A percentile compares a stretch with the other conserved stretches of the same genome.
Evolutionary conservation across 345 rosid genomes (phyloP).

Genomic region (Melastoma malabathricum): DNA sequence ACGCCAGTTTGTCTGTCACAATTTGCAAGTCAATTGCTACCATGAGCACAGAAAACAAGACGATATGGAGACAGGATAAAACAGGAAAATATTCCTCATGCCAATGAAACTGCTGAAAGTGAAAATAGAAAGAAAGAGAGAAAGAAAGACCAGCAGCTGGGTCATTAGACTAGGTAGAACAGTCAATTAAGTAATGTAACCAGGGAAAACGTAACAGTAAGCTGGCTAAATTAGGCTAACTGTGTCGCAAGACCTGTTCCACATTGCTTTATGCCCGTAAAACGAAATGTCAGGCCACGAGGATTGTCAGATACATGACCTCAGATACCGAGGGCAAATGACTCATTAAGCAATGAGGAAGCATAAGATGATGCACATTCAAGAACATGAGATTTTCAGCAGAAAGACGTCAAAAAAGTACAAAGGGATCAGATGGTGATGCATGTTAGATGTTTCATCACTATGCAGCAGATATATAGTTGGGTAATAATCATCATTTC

Average conservation of each 20-base stretch:
- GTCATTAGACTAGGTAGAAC: background rate
- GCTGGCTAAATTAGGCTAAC: constrained; percentile 34
- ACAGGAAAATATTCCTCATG: background rate
- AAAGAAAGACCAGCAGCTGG: background rate
- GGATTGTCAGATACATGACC: constrained; percentile 25
- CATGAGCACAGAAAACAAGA: background rate
- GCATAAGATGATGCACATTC: background rate
- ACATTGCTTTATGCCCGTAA: constrained; percentile 47
- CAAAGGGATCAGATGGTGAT: constrained; percentile 81
- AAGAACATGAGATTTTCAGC: too few species aligned
- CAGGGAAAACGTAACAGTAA: constrained; percentile 58
- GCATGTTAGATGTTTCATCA: constrained; percentile 51
- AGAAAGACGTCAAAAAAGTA: too few species aligned
- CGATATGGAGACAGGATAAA: background rate
- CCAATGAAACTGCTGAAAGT: too few species aligned
- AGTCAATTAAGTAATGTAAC: constrained; percentile 15
- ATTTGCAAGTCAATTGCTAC: background rate
- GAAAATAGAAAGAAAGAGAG: too few species aligned
- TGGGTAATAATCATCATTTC: constrained; percentile 59
- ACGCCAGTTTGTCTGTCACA: constrained; percentile 54
- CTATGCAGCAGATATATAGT: constrained; percentile 40
- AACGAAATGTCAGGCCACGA: constrained; percentile 54
- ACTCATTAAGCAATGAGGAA: background rate
- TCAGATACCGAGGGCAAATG: constrained; percentile 71
- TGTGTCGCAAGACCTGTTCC: constrained; percentile 67